Evolutionary conservation across 2,329 filamentous ascomycete genomes (phyloP).

Genomic region (Sporothrix phasma): DNA sequence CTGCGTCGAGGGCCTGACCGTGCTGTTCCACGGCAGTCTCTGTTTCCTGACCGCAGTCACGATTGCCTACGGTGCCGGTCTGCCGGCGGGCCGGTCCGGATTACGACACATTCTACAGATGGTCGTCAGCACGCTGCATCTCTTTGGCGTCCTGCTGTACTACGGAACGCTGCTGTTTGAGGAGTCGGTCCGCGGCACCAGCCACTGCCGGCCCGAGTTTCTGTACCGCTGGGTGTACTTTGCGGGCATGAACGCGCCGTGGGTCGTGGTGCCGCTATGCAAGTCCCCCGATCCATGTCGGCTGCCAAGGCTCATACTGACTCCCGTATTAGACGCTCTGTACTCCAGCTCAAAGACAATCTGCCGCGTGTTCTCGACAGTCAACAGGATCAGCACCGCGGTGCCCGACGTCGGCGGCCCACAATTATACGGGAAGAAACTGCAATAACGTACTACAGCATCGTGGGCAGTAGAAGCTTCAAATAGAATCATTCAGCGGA

Average conservation of each 20-base stretch:
- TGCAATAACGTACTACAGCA: background rate
- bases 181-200: slow-evolving; percentile 33
- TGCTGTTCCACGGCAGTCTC: slow-evolving; percentile 52
- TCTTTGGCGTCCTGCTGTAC: slow-evolving; percentile 55
- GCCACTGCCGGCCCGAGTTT: slow-evolving; percentile 48
- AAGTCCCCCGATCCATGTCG: slow-evolving; percentile 25
- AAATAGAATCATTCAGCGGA: background rate
- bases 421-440: background rate
- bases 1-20: slow-evolving; percentile 78
- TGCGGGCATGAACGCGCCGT: slow-evolving; percentile 49
- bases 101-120: slow-evolving; percentile 43
- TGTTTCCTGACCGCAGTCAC: slow-evolving; percentile 39
- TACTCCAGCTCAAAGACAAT: background rate
- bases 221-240: slow-evolving; percentile 57
- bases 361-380: background rate
- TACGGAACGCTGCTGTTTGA: slow-evolving; percentile 48
- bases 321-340: background rate
- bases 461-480: too few relatives aligned
- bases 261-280: slow-evolving; percentile 48
- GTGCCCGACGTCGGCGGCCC: background rate
- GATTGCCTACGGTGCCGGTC: slow-evolving; percentile 28
- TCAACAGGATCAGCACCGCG: background rate
- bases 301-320: background rate
- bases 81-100: slow-evolving; percentile 24
- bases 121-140: slow-evolving; percentile 41